Conservation (phyloP, 371 early-diverging fungal genomes). For the Capillidium heterosporum region DNA sequence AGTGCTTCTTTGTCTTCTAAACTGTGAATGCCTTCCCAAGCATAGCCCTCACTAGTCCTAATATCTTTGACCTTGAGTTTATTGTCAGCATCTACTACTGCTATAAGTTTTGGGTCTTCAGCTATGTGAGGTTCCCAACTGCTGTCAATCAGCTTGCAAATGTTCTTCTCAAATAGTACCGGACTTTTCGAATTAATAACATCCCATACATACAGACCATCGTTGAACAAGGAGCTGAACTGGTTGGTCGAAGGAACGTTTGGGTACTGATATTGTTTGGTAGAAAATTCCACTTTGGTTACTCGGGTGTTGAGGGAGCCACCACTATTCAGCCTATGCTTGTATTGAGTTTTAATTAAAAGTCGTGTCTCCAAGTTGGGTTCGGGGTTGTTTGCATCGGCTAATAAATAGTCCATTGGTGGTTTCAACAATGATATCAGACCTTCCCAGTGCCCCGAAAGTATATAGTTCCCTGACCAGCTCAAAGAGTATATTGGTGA, state of each 20-base stretch:
- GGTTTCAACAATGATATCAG: neutral
- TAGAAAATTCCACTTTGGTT: neutral
- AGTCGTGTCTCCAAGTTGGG: neutral
- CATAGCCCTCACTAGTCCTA: neutral
- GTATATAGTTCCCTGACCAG: neutral
- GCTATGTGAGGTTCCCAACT: neutral
- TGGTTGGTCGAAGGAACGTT: neutral
- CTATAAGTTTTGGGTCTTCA: neutral
- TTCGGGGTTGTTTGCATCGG: constrained; percentile 1
- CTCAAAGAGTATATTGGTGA: neutral
- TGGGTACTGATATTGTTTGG: neutral
- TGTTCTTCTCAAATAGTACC: neutral
- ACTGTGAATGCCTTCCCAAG: too few species aligned
- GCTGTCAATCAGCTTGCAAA: neutral
- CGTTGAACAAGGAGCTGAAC: neutral
- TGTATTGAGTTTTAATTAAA: constrained; percentile 2
- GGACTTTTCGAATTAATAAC: constrained; percentile 1
- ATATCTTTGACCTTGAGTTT: neutral
- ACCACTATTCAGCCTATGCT: neutral
- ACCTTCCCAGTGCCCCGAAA: constrained; percentile 1
- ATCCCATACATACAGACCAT: neutral
- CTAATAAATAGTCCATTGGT: neutral
- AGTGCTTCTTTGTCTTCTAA: neutral
- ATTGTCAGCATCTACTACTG: neutral
- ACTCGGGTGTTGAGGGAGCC: neutral